Conservation (phyloP, 768 basidiomycete genomes). For the Cubamyces lactineus region DNA sequence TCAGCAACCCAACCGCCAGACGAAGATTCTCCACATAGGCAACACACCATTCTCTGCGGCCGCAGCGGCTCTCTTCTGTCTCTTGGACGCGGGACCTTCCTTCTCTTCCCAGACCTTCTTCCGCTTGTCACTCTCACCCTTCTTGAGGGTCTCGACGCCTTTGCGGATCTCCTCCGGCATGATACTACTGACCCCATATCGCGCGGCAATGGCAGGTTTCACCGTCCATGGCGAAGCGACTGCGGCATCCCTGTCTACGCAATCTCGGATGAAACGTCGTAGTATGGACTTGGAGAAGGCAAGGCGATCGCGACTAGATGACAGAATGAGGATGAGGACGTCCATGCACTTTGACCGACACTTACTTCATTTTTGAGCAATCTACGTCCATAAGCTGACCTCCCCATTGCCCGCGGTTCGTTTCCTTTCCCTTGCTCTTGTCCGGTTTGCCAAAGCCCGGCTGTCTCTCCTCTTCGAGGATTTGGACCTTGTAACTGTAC, state of each 20-base stretch:
- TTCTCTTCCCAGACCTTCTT: constrained; percentile 92
- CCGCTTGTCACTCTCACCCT: constrained; percentile 89
- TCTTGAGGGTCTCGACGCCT: constrained; percentile 79
- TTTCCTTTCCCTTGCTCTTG: constrained; percentile 52
- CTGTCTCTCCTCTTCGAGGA: constrained; percentile 74
- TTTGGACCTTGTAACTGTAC: constrained; percentile 88
- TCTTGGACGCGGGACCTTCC: constrained; percentile 80
- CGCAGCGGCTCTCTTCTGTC: constrained; percentile 73
- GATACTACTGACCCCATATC: constrained; percentile 81
- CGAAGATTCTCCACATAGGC: background rate
- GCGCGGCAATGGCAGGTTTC: constrained; percentile 79
- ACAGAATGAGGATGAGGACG: background rate
- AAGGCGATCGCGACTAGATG: constrained; percentile 84
- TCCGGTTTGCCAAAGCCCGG: constrained; percentile 62
- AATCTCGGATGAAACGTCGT: constrained; percentile 94
- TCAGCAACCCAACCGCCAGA: background rate
- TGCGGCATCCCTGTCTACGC: constrained; percentile 88
- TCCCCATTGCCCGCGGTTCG: constrained; percentile 62
- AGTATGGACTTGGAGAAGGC: constrained; percentile 97
- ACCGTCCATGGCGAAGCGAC: constrained; percentile 97
- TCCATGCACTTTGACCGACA: constrained; percentile 10
- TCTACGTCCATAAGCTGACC: constrained; percentile 85
- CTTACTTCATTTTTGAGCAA: constrained; percentile 78
- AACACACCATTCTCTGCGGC: constrained; percentile 75
- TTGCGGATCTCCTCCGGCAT: constrained; percentile 87